Base-by-base conservation (phyloP, 2,329 filamentous ascomycete species). In the Xylaria sp. region DNA sequence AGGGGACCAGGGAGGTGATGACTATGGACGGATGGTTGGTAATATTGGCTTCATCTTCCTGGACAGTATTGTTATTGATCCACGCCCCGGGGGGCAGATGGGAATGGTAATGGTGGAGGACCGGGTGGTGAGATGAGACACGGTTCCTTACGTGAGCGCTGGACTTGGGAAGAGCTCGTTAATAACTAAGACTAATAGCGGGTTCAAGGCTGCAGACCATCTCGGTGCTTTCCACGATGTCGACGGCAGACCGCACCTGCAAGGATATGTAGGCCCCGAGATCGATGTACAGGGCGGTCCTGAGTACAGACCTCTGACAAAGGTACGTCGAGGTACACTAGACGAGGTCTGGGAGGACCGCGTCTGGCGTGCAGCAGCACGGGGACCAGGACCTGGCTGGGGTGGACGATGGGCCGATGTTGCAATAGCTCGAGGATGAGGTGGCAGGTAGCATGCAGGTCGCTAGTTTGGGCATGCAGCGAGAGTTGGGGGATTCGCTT, bases 391-490 rank as follows among this genome's bases (percentile, higher is more conserved):
- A 73, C 72, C 64, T 76, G 72, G 74, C 74, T 78, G 76, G 75
- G 75, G 64, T 58, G 75, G 76, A 76, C 74, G 76, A 78, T 78
- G 77, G 77, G 76, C 77, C 76, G 76, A 74, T 79, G 77, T 78
- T 78, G 79, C 75, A 79, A 78, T 77, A 77, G 77, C 75, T 78
- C 78, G 79, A 78, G 78, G 78, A 77, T 82, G 80, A 82, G 78
- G 79, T 83, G 81, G 80, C 81, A 81, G 78, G 74, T 73, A 74
- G 76, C 77, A 81, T 83, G 81, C 81, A 83, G 74, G 80, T 80
- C 74, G 78, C 79, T 80, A 74, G 73, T 82, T 80, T 73, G 79
- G 81, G 78, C 73, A 78, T 76, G 69, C 69, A 72, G 68, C 71
- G 71, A 72, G 68, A 72, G 70, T 75, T 76, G 72, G 73, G 73